Conservation (phyloP, 2,329 filamentous ascomycete species). For the Colletotrichum sp. region DNA sequence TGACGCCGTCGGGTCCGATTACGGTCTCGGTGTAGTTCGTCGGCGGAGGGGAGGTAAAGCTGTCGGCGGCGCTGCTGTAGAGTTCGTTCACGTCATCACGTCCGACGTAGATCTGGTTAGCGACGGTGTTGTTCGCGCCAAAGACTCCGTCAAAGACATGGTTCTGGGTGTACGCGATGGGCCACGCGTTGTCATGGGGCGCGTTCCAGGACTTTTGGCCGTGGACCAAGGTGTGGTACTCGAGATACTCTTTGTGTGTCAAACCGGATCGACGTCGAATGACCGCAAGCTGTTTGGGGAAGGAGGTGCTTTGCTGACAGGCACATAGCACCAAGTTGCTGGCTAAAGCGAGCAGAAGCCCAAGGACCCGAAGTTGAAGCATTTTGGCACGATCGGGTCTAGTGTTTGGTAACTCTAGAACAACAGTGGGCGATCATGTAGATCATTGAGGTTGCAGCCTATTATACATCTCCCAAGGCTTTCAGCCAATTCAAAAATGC, state of each 20-base stretch:
- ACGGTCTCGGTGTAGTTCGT: neutral
- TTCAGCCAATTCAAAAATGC: neutral
- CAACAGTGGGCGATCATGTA: neutral
- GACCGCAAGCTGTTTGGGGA: neutral
- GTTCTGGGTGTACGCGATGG: neutral
- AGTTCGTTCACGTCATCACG: neutral
- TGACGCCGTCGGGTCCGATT: constrained; percentile 1
- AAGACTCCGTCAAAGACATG: constrained; percentile 8
- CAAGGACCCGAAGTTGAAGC: neutral
- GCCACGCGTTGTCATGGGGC: neutral
- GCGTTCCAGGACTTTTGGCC: neutral
- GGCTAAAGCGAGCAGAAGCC: neutral
- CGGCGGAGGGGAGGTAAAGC: neutral
- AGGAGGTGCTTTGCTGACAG: neutral
- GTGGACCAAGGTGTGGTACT: constrained; percentile 1
- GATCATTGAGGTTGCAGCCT: neutral
- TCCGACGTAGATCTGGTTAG: constrained; percentile 1
- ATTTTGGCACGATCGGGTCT: neutral
- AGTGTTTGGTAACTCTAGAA: no score
- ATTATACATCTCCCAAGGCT: neutral
- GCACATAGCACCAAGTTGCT: neutral
- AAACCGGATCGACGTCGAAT: constrained; percentile 1
- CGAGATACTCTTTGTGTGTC: neutral
- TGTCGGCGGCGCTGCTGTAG: neutral
- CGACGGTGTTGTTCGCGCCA: constrained; percentile 3